phyloP scores from a whole-genome alignment of 495 filamentous ascomycete species.

The Aspergillus diversus region DNA sequence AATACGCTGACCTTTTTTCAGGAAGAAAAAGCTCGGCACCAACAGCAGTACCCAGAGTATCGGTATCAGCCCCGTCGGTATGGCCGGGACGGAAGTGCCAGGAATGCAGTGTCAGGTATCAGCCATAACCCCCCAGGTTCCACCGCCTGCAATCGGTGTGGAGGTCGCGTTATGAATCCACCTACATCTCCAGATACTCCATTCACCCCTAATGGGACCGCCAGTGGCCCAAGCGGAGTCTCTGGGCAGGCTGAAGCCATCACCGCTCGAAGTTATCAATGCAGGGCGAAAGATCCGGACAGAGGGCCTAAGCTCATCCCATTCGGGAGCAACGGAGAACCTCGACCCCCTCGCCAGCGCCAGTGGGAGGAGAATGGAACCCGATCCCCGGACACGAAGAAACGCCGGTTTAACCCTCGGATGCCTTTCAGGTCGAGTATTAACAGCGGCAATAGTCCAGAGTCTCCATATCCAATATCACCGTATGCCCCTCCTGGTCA shows the following conservation, averaged over 20 bases:
- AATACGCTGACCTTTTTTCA: slow-evolving; percentile 32
- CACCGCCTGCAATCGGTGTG: slow-evolving; percentile 47
- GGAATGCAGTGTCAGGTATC: slow-evolving; percentile 37
- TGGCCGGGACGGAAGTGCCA: slow-evolving; percentile 54
- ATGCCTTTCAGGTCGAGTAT: slow-evolving; percentile 29
- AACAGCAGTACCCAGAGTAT: slow-evolving; percentile 89
- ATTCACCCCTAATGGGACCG: slow-evolving; percentile 33
- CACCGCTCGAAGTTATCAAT: slow-evolving; percentile 29
- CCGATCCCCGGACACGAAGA: slow-evolving; percentile 57
- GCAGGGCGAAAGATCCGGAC: slow-evolving; percentile 27
- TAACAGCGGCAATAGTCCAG: slow-evolving; percentile 41
- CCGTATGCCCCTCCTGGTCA: slow-evolving; percentile 39
- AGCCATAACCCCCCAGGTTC: slow-evolving; percentile 45
- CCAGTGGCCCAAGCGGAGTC: slow-evolving; percentile 18
- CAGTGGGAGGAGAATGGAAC: slow-evolving; percentile 33
- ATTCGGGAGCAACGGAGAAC: slow-evolving; percentile 27
- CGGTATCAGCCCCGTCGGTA: slow-evolving; percentile 88
- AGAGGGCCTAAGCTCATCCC: slow-evolving; percentile 29
- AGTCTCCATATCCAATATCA: slow-evolving; percentile 36
- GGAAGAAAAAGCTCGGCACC: slow-evolving; percentile 92
- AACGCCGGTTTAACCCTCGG: slow-evolving; percentile 54
- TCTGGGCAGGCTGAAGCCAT: slow-evolving; percentile 26
- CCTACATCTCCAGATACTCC: slow-evolving; percentile 47
- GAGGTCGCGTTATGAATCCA: slow-evolving; percentile 51
- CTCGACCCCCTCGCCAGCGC: slow-evolving; percentile 28